phyloP scores from a whole-genome alignment of 371 early-diverging fungal genomes.

The Actinomortierella wolfii region DNA sequence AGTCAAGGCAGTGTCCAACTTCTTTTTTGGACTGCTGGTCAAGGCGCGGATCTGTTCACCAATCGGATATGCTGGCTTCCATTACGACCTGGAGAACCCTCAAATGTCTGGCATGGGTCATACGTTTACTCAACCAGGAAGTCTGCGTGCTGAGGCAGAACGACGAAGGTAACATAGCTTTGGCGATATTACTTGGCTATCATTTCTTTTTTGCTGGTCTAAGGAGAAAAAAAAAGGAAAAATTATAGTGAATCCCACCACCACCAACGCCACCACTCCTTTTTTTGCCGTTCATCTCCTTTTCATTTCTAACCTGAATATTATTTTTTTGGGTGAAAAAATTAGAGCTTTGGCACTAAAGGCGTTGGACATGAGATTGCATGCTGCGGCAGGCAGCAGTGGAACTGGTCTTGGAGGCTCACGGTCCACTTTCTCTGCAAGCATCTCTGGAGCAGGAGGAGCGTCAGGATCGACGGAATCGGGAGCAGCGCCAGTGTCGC shows the following conservation, averaged over 20 bases:
- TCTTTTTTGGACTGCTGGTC: conserved; percentile 54
- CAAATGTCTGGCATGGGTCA: conserved; percentile 44
- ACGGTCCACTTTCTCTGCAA: neutral
- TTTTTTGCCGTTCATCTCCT: no score
- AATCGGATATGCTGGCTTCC: conserved; percentile 51
- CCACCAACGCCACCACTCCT: no score
- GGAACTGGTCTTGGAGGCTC: neutral
- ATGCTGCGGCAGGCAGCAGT: conserved; percentile 34
- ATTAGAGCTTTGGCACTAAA: conserved; percentile 67
- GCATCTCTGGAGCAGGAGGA: no score
- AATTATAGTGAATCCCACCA: no score
- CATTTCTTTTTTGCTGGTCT: neutral
- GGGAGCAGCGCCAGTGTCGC: neutral
- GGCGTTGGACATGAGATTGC: conserved; percentile 65
- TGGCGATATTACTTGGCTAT: no score
- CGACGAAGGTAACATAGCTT: conserved; percentile 68
- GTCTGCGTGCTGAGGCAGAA: conserved; percentile 69
- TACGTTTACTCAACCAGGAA: conserved; percentile 55
- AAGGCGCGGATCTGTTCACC: conserved; percentile 53
- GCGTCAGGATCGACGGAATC: no score
- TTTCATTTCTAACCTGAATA: no score
- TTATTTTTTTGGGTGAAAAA: neutral
- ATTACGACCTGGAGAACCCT: conserved; percentile 55
- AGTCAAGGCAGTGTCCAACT: conserved; percentile 55
- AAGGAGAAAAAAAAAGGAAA: no score